Evolutionary conservation across 495 filamentous ascomycete species (phyloP).

Genomic region (Massariosphaeria phaeospora): DNA sequence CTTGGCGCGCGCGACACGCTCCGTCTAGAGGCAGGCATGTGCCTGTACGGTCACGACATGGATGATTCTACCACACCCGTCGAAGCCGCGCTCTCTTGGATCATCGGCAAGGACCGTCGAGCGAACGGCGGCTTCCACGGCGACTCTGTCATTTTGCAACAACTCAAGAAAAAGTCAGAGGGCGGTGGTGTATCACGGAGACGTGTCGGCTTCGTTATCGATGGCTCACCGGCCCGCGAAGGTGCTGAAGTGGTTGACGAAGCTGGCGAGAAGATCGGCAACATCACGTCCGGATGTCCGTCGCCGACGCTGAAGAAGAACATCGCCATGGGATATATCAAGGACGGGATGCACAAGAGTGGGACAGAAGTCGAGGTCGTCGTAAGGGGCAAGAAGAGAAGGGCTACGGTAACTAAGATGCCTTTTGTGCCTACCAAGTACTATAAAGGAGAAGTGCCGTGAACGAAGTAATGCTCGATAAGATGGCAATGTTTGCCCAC

Average conservation of each 20-base stretch:
- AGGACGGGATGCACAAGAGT: conserved; percentile 73
- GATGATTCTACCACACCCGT: conserved; percentile 84
- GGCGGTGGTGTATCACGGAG: conserved; percentile 62
- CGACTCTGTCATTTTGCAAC: conserved; percentile 61
- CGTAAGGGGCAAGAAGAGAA: conserved; percentile 74
- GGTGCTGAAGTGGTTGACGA: conserved; percentile 71
- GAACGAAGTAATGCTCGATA: too few relatives aligned
- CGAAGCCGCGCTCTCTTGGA: conserved; percentile 77
- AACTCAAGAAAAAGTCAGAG: conserved; percentile 64
- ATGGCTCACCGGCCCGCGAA: conserved; percentile 85
- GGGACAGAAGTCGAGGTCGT: conserved; percentile 78
- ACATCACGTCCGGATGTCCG: conserved; percentile 86
- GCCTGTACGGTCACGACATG: conserved; percentile 95
- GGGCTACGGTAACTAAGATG: conserved; percentile 83
- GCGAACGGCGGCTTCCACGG: conserved; percentile 64
- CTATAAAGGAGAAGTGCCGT: too few relatives aligned
- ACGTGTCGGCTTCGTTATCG: conserved; percentile 74
- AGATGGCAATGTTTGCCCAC: too few relatives aligned
- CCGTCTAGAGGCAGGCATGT: conserved; percentile 94
- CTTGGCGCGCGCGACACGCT: conserved; percentile 88
- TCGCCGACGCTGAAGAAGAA: conserved; percentile 80
- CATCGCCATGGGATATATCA: conserved; percentile 94
- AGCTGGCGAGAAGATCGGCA: conserved; percentile 55
- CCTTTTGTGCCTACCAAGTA: conserved; percentile 87
- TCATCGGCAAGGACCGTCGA: conserved; percentile 73